These are phyloP conservation scores for Sporobolomyces pararoseus DNA, from an alignment of 768 basidiomycete species.

Conservation along the genomic window DNA sequence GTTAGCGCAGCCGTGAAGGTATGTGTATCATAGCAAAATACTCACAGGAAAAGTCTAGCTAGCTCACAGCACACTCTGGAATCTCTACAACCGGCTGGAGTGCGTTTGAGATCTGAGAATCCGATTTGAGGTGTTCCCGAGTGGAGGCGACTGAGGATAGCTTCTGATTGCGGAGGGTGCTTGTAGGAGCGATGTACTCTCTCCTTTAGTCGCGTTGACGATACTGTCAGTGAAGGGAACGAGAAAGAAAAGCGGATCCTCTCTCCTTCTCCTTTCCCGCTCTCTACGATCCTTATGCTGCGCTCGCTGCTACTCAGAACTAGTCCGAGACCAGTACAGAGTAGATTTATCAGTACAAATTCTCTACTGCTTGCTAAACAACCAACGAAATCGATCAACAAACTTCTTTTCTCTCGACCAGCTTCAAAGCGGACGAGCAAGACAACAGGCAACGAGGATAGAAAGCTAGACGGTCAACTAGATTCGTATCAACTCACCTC, in stretches of 20 bases:
- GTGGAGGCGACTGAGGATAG: too few relatives aligned
- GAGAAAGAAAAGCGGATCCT: not conserved
- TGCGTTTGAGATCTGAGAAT: too few relatives aligned
- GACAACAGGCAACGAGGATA: not conserved
- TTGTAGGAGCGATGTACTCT: too few relatives aligned
- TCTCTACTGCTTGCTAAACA: too few relatives aligned
- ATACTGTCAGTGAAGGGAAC: not conserved
- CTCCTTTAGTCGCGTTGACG: too few relatives aligned
- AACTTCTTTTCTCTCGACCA: constrained; percentile 5
- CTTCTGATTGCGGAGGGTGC: too few relatives aligned
- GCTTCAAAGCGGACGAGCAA: not conserved
- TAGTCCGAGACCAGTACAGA: not conserved
- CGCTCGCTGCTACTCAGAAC: not conserved
- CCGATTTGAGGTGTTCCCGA: too few relatives aligned
- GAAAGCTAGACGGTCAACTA: not conserved
- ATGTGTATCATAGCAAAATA: too few relatives aligned
- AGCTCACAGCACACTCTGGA: too few relatives aligned
- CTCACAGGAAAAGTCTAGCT: too few relatives aligned
- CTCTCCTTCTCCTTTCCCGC: not conserved
- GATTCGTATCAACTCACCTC: constrained; percentile 33
- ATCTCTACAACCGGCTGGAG: too few relatives aligned
- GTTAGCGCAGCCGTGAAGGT: too few relatives aligned
- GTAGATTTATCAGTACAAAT: not conserved
- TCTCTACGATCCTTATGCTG: not conserved
- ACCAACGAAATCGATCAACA: not conserved